Evolutionary conservation across 345 rosid species (phyloP).

Genomic region (Corymbia maculata): DNA sequence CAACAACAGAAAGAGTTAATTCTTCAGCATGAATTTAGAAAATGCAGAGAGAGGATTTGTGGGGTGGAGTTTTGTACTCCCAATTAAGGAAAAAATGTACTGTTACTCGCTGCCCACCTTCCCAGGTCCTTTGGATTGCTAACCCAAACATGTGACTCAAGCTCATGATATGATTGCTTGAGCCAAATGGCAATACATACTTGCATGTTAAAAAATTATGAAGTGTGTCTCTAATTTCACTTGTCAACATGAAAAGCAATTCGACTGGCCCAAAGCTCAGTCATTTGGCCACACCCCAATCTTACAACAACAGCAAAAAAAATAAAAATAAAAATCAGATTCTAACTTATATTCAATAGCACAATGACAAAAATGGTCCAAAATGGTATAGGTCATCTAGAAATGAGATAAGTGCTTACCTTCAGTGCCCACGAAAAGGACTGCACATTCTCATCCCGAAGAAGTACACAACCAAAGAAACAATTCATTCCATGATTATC

Average conservation of each 20-base stretch:
- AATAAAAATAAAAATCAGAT: not conserved
- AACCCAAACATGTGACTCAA: not conserved
- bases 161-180: not conserved
- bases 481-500: slow-evolving; percentile 46
- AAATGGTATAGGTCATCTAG: not conserved
- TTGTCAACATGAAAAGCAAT: not conserved
- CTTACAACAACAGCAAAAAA: not conserved
- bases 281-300: not conserved
- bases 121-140: not conserved
- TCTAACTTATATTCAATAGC: not conserved
- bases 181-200: not conserved
- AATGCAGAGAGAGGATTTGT: not conserved
- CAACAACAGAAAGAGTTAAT: not conserved
- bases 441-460: slow-evolving; percentile 42
- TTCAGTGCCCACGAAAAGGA: slow-evolving; percentile 60
- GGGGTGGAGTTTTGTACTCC: not conserved
- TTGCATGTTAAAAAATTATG: not conserved
- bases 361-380: not conserved
- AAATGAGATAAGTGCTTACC: slow-evolving; percentile 17
- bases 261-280: not conserved
- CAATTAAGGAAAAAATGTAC: not conserved
- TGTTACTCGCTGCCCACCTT: not conserved
- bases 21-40: not conserved
- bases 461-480: slow-evolving; percentile 42
- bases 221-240: not conserved